Evolutionary conservation across 192 early-diverging fungal species (phyloP).

Genomic region (Linderina pennispora): DNA sequence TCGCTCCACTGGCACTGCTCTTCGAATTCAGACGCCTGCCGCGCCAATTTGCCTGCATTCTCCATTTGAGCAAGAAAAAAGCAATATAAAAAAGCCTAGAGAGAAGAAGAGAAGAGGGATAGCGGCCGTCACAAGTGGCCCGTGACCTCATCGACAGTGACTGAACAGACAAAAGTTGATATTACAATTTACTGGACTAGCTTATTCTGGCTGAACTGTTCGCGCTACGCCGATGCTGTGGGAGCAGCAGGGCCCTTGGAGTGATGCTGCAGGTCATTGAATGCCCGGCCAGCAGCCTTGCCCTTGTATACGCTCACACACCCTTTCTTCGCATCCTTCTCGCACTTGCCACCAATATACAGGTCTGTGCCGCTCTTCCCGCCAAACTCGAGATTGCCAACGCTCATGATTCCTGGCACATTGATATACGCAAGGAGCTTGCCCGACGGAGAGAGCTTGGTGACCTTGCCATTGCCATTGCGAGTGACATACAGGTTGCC

Average conservation of each 20-base stretch:
- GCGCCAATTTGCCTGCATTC: conserved; percentile 18
- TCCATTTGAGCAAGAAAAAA: conserved; percentile 14
- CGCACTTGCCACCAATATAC: conserved; percentile 48
- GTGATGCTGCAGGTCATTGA: too few relatives aligned
- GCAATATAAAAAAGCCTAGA: too few relatives aligned
- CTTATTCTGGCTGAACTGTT: too few relatives aligned
- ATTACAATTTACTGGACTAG: too few relatives aligned
- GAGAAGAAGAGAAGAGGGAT: too few relatives aligned
- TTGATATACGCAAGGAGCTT: conserved; percentile 27
- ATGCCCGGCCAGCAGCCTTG: too few relatives aligned
- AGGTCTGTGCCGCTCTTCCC: conserved; percentile 37
- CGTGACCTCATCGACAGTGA: too few relatives aligned
- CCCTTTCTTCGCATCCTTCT: conserved; percentile 29
- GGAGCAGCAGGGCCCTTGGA: too few relatives aligned
- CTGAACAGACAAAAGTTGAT: too few relatives aligned
- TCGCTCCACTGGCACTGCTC: conserved; percentile 10
- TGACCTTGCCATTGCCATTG: conserved; percentile 46
- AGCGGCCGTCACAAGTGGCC: too few relatives aligned
- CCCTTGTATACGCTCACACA: too few relatives aligned
- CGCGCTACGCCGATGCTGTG: too few relatives aligned
- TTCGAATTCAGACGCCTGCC: conserved; percentile 26
- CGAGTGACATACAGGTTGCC: conserved; percentile 54
- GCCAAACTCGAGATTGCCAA: conserved; percentile 49
- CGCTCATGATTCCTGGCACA: conserved; percentile 10
- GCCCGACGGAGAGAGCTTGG: conserved; percentile 38